Evolutionary conservation across 768 basidiomycete species (phyloP), one percentile per base, ranked within the genome.

Genomic region (Sutorius australiensis): DNA sequence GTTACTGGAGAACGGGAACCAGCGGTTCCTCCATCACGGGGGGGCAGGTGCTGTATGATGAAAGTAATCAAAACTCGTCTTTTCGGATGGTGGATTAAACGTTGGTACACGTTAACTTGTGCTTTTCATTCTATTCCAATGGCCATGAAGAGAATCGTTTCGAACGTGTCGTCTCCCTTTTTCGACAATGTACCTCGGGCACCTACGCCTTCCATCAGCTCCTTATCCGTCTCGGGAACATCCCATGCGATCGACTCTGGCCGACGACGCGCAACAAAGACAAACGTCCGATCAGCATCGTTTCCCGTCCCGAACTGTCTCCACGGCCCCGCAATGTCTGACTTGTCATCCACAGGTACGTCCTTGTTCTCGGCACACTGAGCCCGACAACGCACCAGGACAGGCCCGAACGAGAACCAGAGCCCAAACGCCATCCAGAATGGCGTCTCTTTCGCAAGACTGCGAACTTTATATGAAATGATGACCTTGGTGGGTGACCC

Each of bases 341-440:
- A 13, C 12, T 11, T 32, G 8, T 31, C 57, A 12, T 33, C 45
- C 3, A 11, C 6, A 21, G 16, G 11, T 21, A 6, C 21, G 2
- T 28, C 28, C 31, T n/a, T 9, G 34, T 14, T 27, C 19, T 31
- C 17, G 13, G 13, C 10, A 13, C 11, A 9, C 19, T 12, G 31
- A 39, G 21, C 39, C 5, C 38, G 37, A 14, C 27, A 19, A 19
- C 46, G 72, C 11, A 62, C 63, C 14, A 84, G 69, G 5, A 86
- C 80, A 5, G 83, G 86, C 39, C 68, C 62, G 55, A 82, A 90
- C 19, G 74, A 61, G 67, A 89, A 91, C 87, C 87, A 92, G 17
- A 87, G 68, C 17, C 90, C 90, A 57, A 93, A 89, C 2, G 84
- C 83, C 5, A 76, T 73, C 89, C 90, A 92, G 67, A 92, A 93